Percentiles rank a stretch among this genome's conserved stretches.
These are phyloP conservation scores for Hypoxylon lienhwacheense DNA, from an alignment of 495 filamentous ascomycete genomes.

Conservation along the genomic window DNA sequence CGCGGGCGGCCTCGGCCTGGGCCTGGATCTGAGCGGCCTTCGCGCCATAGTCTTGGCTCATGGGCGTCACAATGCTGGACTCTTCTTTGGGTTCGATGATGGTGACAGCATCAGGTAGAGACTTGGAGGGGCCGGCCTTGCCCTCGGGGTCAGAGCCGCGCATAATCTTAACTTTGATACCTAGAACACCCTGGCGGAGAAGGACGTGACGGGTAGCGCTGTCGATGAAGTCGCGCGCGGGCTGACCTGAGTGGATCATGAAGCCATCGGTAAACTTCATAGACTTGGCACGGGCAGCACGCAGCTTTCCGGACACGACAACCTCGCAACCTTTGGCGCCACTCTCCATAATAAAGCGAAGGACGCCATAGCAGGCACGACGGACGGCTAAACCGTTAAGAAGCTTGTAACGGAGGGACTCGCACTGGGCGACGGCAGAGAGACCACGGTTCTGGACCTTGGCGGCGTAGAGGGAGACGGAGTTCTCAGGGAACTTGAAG, in stretches of 20 bases:
- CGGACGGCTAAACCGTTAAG: conserved; percentile 98
- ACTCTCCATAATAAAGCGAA: conserved; percentile 99
- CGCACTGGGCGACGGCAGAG: conserved; percentile 98
- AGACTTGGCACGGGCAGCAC: conserved; percentile 97
- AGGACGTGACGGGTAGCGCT: conserved; percentile 97
- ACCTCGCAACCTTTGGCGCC: conserved; percentile 99
- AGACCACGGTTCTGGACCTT: conserved; percentile 99
- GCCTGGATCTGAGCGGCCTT: conserved; percentile 86
- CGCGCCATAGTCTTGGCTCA: conserved; percentile 96
- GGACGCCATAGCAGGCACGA: conserved; percentile 98
- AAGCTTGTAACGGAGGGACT: conserved; percentile 99
- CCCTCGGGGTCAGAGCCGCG: conserved; percentile 98
- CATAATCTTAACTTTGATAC: conserved; percentile 99
- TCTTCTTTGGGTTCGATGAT: conserved; percentile 99
- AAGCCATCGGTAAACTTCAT: conserved; percentile 99
- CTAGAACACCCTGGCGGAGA: conserved; percentile 97
- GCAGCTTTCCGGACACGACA: conserved; percentile 97
- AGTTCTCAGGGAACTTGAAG: conserved; percentile 99
- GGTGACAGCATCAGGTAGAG: conserved; percentile 95
- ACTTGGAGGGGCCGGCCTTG: conserved; percentile 95
- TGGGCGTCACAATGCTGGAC: conserved; percentile 86
- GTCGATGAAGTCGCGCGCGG: conserved; percentile 99
- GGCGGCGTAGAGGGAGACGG: conserved; percentile 97
- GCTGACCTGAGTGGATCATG: conserved; percentile 99
- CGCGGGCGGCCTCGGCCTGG: conserved; percentile 62